Evolutionary conservation across 2,329 filamentous ascomycete genomes (phyloP).

Genomic region (Sphaerulina vaccinii): DNA sequence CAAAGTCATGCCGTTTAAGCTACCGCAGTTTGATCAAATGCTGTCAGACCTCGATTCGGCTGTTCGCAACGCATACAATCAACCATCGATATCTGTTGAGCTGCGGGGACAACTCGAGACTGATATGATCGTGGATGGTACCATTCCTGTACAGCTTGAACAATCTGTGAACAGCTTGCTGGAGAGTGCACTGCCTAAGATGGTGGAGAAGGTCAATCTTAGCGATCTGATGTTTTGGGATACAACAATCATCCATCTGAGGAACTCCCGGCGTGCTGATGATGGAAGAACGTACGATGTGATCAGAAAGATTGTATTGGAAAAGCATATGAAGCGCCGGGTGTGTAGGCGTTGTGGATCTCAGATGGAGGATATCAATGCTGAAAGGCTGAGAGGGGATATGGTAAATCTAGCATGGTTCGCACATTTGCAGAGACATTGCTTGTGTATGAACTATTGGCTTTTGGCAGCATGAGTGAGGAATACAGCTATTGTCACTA

Average conservation of each 20-base stretch:
- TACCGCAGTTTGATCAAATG: slow-evolving; percentile 48
- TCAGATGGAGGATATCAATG: slow-evolving; percentile 47
- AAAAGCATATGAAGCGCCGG: slow-evolving; percentile 23
- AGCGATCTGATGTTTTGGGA: slow-evolving; percentile 71
- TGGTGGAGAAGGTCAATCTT: slow-evolving; percentile 62
- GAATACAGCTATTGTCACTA: too few species aligned
- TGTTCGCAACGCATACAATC: slow-evolving; percentile 58
- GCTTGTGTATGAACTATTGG: slow-evolving; percentile 35
- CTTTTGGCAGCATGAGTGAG: too few species aligned
- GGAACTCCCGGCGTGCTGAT: slow-evolving; percentile 10
- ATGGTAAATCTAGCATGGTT: slow-evolving; percentile 31
- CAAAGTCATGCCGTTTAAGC: slow-evolving; percentile 49
- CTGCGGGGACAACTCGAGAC: slow-evolving; percentile 53
- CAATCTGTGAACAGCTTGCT: slow-evolving; percentile 51
- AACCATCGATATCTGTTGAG: slow-evolving; percentile 44
- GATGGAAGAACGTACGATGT: slow-evolving; percentile 55
- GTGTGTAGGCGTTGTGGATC: slow-evolving; percentile 48
- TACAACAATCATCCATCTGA: slow-evolving; percentile 62
- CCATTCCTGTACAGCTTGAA: slow-evolving; percentile 52
- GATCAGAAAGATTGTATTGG: slow-evolving; percentile 49
- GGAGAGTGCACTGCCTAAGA: slow-evolving; percentile 51
- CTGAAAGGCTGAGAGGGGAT: slow-evolving; percentile 23
- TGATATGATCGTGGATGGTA: slow-evolving; percentile 53
- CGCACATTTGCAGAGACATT: slow-evolving; percentile 33
- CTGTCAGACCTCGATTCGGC: slow-evolving; percentile 63